Evolutionary conservation across 129 eudicot species (phyloP), one percentile per base, ranked within the genome.

Genomic region (Escallonia herrerae): DNA sequence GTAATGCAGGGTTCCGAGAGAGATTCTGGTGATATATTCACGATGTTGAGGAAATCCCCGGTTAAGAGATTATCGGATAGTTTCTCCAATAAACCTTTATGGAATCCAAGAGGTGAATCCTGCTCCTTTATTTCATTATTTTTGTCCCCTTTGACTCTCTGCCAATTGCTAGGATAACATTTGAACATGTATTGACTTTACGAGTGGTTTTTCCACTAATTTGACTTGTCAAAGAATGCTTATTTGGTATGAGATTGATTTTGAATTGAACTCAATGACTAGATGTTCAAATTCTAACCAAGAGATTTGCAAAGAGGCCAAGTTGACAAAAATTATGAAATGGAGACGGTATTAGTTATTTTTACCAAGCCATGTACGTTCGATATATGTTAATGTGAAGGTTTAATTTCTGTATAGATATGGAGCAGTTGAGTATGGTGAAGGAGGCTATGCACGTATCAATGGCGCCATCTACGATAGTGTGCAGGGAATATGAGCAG

Each of bases 391-490:
- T 22, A 54, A 43, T 2, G 10, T 1, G 41, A 11, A 22, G 2
- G 15, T 66, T 52, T 15, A 56, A 40, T 69, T 22, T 66, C 13
- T 64, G 37, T 51, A 52, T 66, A 91, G 97, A 91, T 81, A 37
- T 53, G 50, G 83, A 83, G 72, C 94, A 87, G 41, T 61, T 87
- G 77, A 78, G 88, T 50, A 73, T 63, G 5, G 97, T 87, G 75
- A 91, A 91, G 76, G 96, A 91, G 81, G 90, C 94, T 7, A 63
- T 91, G 76, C 97, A 87, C 60, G 90, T 91, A 53, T 91, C 97
- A 4, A 79, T 79, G 22, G 72, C 82, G 46, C 97, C 91, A 49
- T 67, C 79, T 3, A 66, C 50, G 33, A 76, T 85, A 3, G 79
- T 87, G 58, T 91, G 97, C 67, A 84, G 97, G 11, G 96, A 91